Percentiles rank a stretch among this genome's conserved stretches.
phyloP scores from a whole-genome alignment of 192 early-diverging fungal species.

The Globomyces pollinis-pini region DNA sequence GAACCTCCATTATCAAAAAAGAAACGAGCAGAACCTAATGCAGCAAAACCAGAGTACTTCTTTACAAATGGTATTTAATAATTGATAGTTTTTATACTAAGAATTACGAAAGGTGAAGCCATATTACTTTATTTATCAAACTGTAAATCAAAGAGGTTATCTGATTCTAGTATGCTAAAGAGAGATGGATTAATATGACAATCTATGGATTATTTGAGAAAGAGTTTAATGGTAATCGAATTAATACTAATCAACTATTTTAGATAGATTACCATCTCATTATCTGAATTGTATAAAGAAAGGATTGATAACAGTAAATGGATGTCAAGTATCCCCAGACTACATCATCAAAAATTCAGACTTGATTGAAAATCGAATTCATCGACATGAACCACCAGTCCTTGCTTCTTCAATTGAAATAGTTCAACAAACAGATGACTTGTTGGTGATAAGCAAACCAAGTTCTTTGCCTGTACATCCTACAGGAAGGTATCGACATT shows the following conservation, averaged over 20 bases:
- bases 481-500: conserved; percentile 82
- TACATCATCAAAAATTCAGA: conserved; percentile 73
- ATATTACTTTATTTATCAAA: conserved; percentile 73
- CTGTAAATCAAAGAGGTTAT: too few relatives aligned
- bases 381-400: conserved; percentile 94
- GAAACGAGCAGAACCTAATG: neutral
- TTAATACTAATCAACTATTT: too few relatives aligned
- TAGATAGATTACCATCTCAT: too few relatives aligned
- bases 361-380: conserved; percentile 71
- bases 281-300: conserved; percentile 57
- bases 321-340: conserved; percentile 36
- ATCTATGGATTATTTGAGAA: conserved; percentile 75
- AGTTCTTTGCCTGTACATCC: conserved; percentile 82
- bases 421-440: conserved; percentile 49
- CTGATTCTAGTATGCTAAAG: conserved; percentile 88
- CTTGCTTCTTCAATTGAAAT: conserved; percentile 57
- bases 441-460: conserved; percentile 87
- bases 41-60: conserved; percentile 11
- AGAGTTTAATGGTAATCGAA: conserved; percentile 78
- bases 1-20: conserved; percentile 8
- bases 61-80: conserved; percentile 43
- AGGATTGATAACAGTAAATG: conserved; percentile 82
- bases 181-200: conserved; percentile 72
- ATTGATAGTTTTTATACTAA: too few relatives aligned
- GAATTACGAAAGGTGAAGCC: conserved; percentile 77